Base-by-base conservation (phyloP, 768 basidiomycete species). In the Hypholoma sublateritium region DNA sequence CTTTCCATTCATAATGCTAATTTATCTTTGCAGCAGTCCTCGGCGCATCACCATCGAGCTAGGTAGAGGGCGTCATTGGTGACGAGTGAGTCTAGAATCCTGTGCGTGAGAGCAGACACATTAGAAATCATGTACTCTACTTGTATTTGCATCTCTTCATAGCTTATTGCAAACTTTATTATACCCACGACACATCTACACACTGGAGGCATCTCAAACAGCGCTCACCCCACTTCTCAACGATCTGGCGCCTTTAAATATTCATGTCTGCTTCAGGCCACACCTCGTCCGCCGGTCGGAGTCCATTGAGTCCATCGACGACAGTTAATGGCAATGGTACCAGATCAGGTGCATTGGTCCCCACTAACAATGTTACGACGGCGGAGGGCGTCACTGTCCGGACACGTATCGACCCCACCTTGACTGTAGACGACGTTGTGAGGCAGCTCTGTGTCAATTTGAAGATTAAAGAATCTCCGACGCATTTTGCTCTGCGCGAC, bases 311-410 rank as follows among this genome's bases (percentile, higher is more conserved):
- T 2, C 53, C 69, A n/a, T 64, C 74, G 19, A 64, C 72, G 25
- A 64, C 72, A 52, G 65, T 70, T 60, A 73, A 77, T 67, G 77
- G 78, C 54, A 57, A 72, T 8, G 67, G 69, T 54, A 60, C 70
- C 50, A 79, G 79, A 70, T 66, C 82, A 12, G 57, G 59, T 24
- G 72, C 77, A 5, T 77, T 92, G 32, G 82, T 92, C 2, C 92
- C 92, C 7, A 94, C 92, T 9, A 94, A 94, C 71, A 90, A 81
- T 55, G 90, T 94, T 49, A 86, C 89, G 2, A 91, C 88, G 6
- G 83, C 79, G 55, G 87, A 90, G 17, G 90, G 90, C 42, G 64
- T 80, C 28, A 86, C 86, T 43, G 90, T 93, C 19, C 86, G 91
- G 59, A 87, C 90, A 11, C 84, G 92, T 57, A 94, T 94, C 62